Conservation (phyloP, 2,329 filamentous ascomycete species). For the Parastagonospora nodorum region DNA sequence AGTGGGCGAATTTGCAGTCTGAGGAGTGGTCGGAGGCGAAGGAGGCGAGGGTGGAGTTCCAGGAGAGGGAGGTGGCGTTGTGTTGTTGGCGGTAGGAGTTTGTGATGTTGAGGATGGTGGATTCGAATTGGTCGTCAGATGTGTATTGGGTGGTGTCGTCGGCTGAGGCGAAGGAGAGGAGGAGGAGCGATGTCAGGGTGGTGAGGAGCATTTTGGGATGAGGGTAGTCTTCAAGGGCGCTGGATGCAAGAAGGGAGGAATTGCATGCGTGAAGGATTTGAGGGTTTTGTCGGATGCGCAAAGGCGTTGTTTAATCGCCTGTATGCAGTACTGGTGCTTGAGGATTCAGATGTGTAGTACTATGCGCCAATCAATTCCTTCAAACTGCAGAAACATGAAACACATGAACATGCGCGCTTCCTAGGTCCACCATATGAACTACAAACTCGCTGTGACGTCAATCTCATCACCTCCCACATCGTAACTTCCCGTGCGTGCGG, state of each 20-base stretch:
- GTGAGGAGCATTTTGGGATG: not conserved
- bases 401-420: not conserved
- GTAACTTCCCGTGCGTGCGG: not conserved
- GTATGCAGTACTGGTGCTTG: too few species aligned
- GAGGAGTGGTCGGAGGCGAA: constrained; percentile 59
- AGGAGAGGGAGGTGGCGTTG: constrained; percentile 50
- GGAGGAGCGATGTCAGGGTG: not conserved
- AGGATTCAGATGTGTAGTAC: too few species aligned
- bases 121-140: constrained; percentile 45
- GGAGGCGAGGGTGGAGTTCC: constrained; percentile 67
- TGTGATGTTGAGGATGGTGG: constrained; percentile 64
- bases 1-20: constrained; percentile 56
- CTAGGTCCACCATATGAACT: not conserved
- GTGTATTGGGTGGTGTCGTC: not conserved
- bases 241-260: not conserved
- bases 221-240: too few species aligned
- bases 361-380: too few species aligned
- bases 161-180: not conserved
- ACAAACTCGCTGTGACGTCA: not conserved
- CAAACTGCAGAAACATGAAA: not conserved
- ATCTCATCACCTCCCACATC: not conserved
- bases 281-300: not conserved
- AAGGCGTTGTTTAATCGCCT: too few species aligned
- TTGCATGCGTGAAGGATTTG: too few species aligned
- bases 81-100: constrained; percentile 63